Conservation (phyloP, 306 rosid species). For the Dicorynia guianensis region DNA sequence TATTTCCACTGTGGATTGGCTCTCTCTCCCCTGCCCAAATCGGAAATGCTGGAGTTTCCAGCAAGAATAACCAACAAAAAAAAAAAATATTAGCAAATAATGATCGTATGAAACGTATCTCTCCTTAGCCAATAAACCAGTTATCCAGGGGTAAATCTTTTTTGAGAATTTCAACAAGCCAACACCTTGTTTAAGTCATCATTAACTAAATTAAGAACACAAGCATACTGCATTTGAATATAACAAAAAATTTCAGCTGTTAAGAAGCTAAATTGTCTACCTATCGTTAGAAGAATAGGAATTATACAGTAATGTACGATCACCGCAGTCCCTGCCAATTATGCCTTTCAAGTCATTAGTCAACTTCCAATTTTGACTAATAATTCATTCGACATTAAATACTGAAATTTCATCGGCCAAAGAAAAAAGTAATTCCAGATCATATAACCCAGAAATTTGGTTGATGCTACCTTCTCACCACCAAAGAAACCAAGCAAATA, state of each 20-base stretch:
- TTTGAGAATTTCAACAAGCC: neutral
- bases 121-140: neutral
- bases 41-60: neutral
- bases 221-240: no score
- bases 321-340: no score
- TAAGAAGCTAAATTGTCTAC: no score
- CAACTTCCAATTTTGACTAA: neutral
- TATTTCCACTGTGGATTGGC: neutral
- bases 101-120: neutral
- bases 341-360: constrained; percentile 2
- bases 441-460: neutral
- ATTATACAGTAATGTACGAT: no score
- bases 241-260: no score
- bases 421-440: neutral
- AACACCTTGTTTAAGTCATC: neutral
- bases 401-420: neutral
- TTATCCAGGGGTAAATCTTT: neutral
- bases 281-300: no score
- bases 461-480: neutral
- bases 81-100: neutral
- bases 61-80: neutral
- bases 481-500: neutral
- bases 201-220: neutral
- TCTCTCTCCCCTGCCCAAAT: neutral
- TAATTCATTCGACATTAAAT: neutral